Conservation (phyloP, 257 asterid species). For the Knoxia roxburghii region DNA sequence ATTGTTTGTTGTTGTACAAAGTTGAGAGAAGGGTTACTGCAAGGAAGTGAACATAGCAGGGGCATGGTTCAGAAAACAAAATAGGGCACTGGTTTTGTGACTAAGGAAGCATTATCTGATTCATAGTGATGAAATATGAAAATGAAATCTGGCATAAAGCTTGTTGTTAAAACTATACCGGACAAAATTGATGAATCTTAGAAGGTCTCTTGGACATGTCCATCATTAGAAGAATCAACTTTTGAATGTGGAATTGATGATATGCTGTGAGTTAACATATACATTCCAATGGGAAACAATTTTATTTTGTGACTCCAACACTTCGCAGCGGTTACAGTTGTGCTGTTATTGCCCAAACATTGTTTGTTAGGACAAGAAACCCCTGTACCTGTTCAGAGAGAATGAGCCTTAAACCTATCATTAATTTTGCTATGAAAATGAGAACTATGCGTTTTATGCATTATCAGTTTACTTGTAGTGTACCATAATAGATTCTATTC, state of each 20-base stretch:
- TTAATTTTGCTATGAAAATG: neutral
- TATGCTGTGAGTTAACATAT: neutral
- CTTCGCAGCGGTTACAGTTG: too few species aligned
- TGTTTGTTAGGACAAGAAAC: neutral
- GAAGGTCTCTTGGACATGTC: neutral
- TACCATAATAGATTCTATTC: slow-evolving; percentile 14
- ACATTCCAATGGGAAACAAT: neutral
- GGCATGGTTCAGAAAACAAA: neutral
- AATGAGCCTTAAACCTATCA: neutral
- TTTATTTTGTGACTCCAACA: neutral
- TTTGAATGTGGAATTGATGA: neutral
- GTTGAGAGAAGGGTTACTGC: neutral
- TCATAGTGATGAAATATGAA: neutral
- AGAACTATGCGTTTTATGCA: neutral
- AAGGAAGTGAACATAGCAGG: neutral
- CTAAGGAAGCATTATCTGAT: neutral
- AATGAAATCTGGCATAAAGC: neutral
- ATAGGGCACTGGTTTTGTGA: neutral
- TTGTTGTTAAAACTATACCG: neutral
- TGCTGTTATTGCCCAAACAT: too few species aligned
- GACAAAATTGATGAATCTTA: neutral
- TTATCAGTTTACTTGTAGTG: slow-evolving; percentile 4
- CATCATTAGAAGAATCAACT: neutral
- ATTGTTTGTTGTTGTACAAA: neutral
- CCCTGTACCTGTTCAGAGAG: neutral